phyloP scores from a whole-genome alignment of 352 stramenopile genomes.

The Plasmopara viticola region DNA sequence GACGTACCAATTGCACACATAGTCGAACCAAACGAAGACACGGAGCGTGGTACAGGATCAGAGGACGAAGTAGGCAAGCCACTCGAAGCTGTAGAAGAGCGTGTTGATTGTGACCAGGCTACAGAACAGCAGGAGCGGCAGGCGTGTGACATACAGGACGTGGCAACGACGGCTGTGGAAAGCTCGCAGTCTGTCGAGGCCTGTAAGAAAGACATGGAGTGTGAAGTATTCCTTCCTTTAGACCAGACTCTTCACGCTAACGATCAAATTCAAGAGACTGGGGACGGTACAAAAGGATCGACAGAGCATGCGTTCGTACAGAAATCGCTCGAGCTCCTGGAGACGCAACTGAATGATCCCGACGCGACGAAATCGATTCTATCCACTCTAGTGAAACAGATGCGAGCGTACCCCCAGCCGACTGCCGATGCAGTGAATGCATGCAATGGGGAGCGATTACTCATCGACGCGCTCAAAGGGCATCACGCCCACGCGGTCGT shows the following conservation, averaged over 20 bases:
- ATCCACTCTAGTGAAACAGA: slow-evolving; percentile 70
- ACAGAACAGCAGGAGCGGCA: slow-evolving; percentile 8
- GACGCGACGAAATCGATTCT: slow-evolving; percentile 49
- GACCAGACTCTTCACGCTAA: not conserved
- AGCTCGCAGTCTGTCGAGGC: too few relatives aligned
- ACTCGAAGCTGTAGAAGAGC: not conserved
- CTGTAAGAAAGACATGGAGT: too few relatives aligned
- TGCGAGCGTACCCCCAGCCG: slow-evolving; percentile 60
- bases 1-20: slow-evolving; percentile 53
- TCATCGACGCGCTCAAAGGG: slow-evolving; percentile 50
- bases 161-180: too few relatives aligned
- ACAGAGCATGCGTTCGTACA: slow-evolving; percentile 39
- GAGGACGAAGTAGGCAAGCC: slow-evolving; percentile 17
- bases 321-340: slow-evolving; percentile 44
- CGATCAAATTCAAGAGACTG: slow-evolving; percentile 7
- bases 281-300: slow-evolving; percentile 5
- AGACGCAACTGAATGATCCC: slow-evolving; percentile 34
- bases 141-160: slow-evolving; percentile 10
- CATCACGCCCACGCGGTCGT: slow-evolving; percentile 67
- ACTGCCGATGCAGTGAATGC: slow-evolving; percentile 57
- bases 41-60: not conserved
- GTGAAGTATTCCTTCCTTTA: slow-evolving; percentile 3
- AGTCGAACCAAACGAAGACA: slow-evolving; percentile 21
- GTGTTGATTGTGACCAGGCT: not conserved
- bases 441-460: slow-evolving; percentile 33